Base-by-base conservation (phyloP, 116 monocot species). In the Dioscorea cayenensis region DNA sequence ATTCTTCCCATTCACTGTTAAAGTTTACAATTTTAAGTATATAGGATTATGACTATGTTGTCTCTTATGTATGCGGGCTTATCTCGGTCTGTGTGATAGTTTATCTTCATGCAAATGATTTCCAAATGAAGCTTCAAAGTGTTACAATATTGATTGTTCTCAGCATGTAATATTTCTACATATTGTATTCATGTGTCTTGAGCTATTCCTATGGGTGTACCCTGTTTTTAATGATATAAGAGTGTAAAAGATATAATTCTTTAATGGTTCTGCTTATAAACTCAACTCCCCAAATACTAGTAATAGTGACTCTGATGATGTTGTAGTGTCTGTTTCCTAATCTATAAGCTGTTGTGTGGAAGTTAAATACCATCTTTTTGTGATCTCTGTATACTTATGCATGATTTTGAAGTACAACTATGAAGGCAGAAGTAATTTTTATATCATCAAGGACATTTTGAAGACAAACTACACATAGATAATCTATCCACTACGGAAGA, bases 41-140 rank as follows among this genome's bases (percentile, higher is more conserved):
- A 0, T 55, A 55, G 18, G 19, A 55, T 55, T 55, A 55, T 55
- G 14, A 17, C 19, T 55, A 3, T 4, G 3, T 28, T 35, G 14
- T 29, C n/a, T 77, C 5, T 63, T 75, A 21, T 69, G 71, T 67
- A 23, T 83, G 71, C 75, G 94, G 97, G 97, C 91, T 66, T 99
- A 99, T 77, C 76, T 99, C 72, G 85, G 94, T 85, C 94, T 94
- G n/a, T 66, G 91, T 99, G 28, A 76, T 99, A 64, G 81, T 99
- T 38, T 94, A 94, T 58, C 99, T 99, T 32, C 94, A 94, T 83
- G 84, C 81, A 28, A 90, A 99, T 84, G 99, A 99, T 84, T 99
- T 99, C 75, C 78, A 73, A 11, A 6, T 43, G 48, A 99, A 85
- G 99, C 99, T 75, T 84, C 85, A 70, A 99, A 91, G 66, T 99